Conservation (phyloP, 257 asterid genomes). For the Knoxia roxburghii region DNA sequence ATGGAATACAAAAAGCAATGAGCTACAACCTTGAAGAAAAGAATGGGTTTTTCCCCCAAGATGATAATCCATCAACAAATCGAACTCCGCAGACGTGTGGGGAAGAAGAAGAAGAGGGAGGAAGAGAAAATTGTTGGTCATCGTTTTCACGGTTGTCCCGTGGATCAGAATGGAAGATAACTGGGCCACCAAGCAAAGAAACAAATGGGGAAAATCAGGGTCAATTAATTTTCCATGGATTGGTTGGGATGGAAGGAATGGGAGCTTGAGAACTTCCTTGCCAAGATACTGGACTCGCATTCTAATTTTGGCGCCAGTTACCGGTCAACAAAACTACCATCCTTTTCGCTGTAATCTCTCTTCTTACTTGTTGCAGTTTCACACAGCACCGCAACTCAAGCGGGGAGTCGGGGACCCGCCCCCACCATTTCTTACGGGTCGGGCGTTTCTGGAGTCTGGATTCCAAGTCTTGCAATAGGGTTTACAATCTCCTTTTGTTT, state of each 20-base stretch:
- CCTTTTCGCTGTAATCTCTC: constrained; percentile 11
- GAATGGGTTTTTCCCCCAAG: too few species aligned
- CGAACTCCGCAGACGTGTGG: not conserved
- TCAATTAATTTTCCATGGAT: not conserved
- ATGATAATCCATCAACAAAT: not conserved
- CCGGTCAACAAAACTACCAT: constrained; percentile 23
- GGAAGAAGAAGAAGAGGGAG: not conserved
- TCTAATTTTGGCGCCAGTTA: constrained; percentile 19
- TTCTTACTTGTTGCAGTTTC: not conserved
- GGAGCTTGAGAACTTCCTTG: too few species aligned
- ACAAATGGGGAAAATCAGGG: not conserved
- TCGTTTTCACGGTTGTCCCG: not conserved
- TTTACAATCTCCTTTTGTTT: too few species aligned
- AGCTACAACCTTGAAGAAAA: too few species aligned
- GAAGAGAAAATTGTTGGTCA: not conserved
- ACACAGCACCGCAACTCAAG: not conserved
- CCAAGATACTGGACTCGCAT: too few species aligned
- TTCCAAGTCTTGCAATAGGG: too few species aligned
- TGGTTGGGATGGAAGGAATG: too few species aligned
- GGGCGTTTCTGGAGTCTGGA: too few species aligned
- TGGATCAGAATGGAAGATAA: not conserved
- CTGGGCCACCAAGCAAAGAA: too few species aligned
- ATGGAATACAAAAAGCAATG: too few species aligned
- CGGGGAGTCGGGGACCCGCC: not conserved
- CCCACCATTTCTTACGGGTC: too few species aligned